Base-by-base conservation (phyloP, 306 rosid genomes). In the Castanopsis chinensis region DNA sequence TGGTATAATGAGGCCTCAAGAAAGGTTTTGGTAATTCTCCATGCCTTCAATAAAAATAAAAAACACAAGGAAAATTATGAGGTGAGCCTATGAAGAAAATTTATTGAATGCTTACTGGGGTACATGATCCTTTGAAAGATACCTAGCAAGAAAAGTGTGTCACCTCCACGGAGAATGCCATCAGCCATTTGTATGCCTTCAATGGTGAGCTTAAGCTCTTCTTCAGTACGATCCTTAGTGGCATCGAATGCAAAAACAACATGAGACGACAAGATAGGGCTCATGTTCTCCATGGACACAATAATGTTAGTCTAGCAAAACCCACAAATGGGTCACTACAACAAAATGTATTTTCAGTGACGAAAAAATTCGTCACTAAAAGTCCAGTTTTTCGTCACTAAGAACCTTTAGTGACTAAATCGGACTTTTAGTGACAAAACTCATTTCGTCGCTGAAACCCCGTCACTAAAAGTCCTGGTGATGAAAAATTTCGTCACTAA, bases 181-280 rank as follows among this genome's bases (percentile, higher is more conserved):
- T 85, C 85, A 51, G 33, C 73, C 80, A 71, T 13, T 56, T 55
- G 77, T 33, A 90, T 45, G 9, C 54, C 65, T 64, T 82, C 72
- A 33, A 86, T n/a, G 4, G 87, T 65, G 30, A 54, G 65, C 76
- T 83, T 84, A 69, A 92, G 83, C 71, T 90, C 94, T 0, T 73
- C 64, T 67, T 81, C 84, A 33, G 65, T 77, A 17, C 78, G 85
- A 54, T 90, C 89, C 75, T 83, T 91, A 23, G 93, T 92, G 19
- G 91, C 93, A 79, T 93, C 97, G 76, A 83, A 90, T 35, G 94
- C 88, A 56, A 91, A 81, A 17, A 91, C 81, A 5, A 90, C 85
- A 25, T 80, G 71, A 52, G 88, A 82, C 1, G 85, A 85, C 23
- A 83, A 45, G 64, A 8, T 15, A 79, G 82, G 77, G 21, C 61